These are phyloP conservation scores for Atkinsonella hypoxylon DNA, from an alignment of 2,329 filamentous ascomycete genomes.

Conservation along the genomic window DNA sequence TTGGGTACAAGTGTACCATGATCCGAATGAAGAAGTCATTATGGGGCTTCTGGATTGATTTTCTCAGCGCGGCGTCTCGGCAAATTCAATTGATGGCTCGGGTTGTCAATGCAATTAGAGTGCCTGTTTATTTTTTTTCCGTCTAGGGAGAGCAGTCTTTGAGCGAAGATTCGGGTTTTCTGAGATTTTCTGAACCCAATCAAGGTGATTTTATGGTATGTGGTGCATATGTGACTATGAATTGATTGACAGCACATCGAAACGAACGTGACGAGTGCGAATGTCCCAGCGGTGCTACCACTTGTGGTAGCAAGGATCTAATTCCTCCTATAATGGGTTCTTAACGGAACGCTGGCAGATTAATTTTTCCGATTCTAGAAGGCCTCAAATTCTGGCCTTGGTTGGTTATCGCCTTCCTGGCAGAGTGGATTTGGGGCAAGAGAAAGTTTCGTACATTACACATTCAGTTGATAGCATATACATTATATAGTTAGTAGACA, in stretches of 20 bases:
- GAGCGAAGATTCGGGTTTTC: not conserved
- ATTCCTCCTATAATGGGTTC: constrained; percentile 55
- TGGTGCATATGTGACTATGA: not conserved
- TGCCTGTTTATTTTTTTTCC: not conserved
- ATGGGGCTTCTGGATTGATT: not conserved
- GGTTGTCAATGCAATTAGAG: not conserved
- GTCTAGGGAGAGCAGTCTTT: not conserved
- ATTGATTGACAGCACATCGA: not conserved
- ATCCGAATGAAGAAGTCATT: not conserved
- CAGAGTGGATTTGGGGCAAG: constrained; percentile 26
- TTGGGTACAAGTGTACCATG: constrained; percentile 3
- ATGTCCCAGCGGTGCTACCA: constrained; percentile 60
- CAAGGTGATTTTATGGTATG: not conserved
- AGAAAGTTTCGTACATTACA: constrained; percentile 29
- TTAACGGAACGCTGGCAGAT: constrained; percentile 80
- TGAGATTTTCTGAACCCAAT: not conserved
- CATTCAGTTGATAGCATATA: too few relatives aligned
- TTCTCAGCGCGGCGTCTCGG: constrained; percentile 26
- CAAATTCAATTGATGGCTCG: constrained; percentile 3
- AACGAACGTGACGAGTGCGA: not conserved
- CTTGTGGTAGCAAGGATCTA: constrained; percentile 59
- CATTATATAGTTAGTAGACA: too few relatives aligned
- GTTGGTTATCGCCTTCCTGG: constrained; percentile 15
- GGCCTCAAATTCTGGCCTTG: constrained; percentile 20
- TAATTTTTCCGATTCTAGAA: constrained; percentile 25